Base-by-base conservation (phyloP, 1,139 yeast species). In the Blastobotrys proliferans region DNA sequence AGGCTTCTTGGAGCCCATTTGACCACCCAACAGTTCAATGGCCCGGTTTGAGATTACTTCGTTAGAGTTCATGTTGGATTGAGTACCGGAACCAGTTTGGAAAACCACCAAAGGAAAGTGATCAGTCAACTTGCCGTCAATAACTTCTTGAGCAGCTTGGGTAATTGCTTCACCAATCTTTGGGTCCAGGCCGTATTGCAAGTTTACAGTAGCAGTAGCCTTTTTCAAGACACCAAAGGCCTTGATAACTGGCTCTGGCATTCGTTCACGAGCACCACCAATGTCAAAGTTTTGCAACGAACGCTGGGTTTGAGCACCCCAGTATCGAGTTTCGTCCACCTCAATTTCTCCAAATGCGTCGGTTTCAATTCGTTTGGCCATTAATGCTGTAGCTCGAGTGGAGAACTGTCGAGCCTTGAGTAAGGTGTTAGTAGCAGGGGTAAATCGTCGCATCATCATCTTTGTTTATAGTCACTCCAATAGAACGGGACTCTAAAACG, bases 21-120 rank as follows among this genome's bases (percentile, higher is more conserved):
- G 75, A 51, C 98, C 98, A 50, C 97, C 97, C 55, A 92, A 75
- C 45, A 92, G 63, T 70, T 92, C 97, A 69, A 92, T 92, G 54
- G 98, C 98, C 60, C 98, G 79, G 77, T 92, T 94, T 44, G 97
- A 87, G 61, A 92, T 92, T 54, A 92, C 98, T 72, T 92, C 98
- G 66, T 92, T 92, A 61, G 97, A 95, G 68, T 92, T 90, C 98
- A 92, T 92, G 75, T 92, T 92, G 53, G 95, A 83, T 71, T 92
- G 98, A 50, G 98, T 92, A 65, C 98, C 98, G 16, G 96, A 86
- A 47, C 98, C 98, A 48, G 98, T 92, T 73, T 92, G 98, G 81
- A 86, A 92, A 39, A 92, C 97, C 50, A 92, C 98, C 65, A 92
- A 76, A 48, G 98, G 98, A 81, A 92, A 92, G 66, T 94, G 95